Percentiles rank a stretch among this genome's conserved stretches.
Evolutionary conservation across 2,329 filamentous ascomycete species (phyloP).

Genomic region (Neofusicoccum umdonicola): DNA sequence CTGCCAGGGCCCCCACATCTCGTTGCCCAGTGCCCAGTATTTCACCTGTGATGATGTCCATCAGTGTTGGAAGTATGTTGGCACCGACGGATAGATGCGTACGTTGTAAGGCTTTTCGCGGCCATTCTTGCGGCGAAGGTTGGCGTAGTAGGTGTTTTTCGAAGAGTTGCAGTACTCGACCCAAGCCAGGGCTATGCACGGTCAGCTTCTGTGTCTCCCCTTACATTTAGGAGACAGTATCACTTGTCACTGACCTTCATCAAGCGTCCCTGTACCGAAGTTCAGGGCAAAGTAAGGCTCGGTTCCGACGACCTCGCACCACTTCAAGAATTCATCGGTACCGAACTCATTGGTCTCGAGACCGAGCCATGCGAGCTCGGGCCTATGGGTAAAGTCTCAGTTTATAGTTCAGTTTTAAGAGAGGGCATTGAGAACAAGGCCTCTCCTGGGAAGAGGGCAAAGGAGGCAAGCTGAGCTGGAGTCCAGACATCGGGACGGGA

Average conservation of each 20-base stretch:
- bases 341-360: slow-evolving; percentile 77
- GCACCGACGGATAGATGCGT: slow-evolving; percentile 3
- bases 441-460: background rate
- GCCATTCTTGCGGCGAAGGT: slow-evolving; percentile 73
- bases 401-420: background rate
- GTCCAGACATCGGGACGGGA: background rate
- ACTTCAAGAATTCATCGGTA: slow-evolving; percentile 82
- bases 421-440: background rate
- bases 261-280: slow-evolving; percentile 69
- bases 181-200: slow-evolving; percentile 63
- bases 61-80: background rate
- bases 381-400: slow-evolving; percentile 41
- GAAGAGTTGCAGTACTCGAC: slow-evolving; percentile 82
- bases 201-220: slow-evolving; percentile 53
- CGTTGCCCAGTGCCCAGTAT: slow-evolving; percentile 84
- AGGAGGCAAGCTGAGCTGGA: background rate
- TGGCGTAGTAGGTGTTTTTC: slow-evolving; percentile 77
- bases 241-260: slow-evolving; percentile 19
- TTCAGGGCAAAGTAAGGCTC: slow-evolving; percentile 80
- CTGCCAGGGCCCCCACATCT: slow-evolving; percentile 66
- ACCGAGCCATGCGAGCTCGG: slow-evolving; percentile 77
- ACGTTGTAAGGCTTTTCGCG: slow-evolving; percentile 72
- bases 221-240: slow-evolving; percentile 14
- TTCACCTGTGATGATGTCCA: slow-evolving; percentile 50
- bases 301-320: slow-evolving; percentile 69